Base-by-base conservation (phyloP, 208 protist genomes). In the Kentomonas sorsogonicus region DNA sequence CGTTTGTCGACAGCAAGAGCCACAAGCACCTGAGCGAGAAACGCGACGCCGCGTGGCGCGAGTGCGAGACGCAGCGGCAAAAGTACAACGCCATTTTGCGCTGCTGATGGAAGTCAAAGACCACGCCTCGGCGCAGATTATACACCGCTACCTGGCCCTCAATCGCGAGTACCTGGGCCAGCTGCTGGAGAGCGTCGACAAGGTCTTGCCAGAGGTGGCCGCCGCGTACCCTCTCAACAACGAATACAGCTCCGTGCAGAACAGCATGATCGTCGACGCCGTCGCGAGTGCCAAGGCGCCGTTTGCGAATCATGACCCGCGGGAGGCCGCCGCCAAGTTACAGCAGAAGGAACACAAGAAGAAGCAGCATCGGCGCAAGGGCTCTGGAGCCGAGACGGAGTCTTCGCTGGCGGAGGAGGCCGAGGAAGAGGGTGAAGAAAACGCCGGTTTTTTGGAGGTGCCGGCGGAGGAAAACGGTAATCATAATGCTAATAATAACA, bases 51-150 rank as follows among this genome's bases (percentile, higher is more conserved):
- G 57, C 70, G 27, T 73, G 70, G 60, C 38, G 46, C 48, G 66
- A 74, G 44, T 86, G 77, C 59, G 11, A 43, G 10, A 60, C 50
- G 34, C 50, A 53, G 9, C 66, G 65, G 3, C 63, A 70, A 25
- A 77, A 78, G 38, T 86, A 79, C 57, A 81, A 76, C 54, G 59
- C 71, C 39, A 60, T 6, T 86, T 78, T 50, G 30, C 40, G 2
- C n/a, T 81, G 55, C 63, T 86, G 54, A 86, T 81, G 78, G 73
- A 86, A 55, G 74, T 86, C 36, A 80, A 86, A 51, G 78, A 80
- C 52, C 73, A 86, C 72, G 74, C 78, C 15, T 73, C 74, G 11
- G 73, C 78, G 13, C 70, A 80, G 53, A 66, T 81, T 22, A 78
- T 86, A n/a, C 70, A 86, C 59, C 78, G 74, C 59, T 86, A 81